These are phyloP conservation scores for Daedaleopsis nitida DNA, from an alignment of 768 basidiomycete genomes.

Conservation along the genomic window DNA sequence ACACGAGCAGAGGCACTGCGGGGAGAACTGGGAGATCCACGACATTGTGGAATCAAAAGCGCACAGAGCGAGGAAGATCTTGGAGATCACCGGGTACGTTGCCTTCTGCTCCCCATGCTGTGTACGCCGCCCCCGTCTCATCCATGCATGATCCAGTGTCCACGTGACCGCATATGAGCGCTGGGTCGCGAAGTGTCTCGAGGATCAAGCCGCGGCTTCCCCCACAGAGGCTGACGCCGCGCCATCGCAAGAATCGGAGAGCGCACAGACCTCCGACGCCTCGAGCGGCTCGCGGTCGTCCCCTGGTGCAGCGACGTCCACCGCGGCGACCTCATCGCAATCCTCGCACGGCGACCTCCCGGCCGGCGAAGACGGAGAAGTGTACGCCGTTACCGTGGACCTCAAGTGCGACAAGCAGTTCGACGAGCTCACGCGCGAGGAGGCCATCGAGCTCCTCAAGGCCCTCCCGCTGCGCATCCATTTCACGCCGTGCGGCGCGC, in stretches of 20 bases:
- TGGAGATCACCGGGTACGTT: not conserved
- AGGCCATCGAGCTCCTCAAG: conserved; percentile 16
- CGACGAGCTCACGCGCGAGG: conserved; percentile 18
- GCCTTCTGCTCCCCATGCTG: not conserved
- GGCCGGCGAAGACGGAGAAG: not conserved
- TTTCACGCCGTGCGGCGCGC: conserved; percentile 5
- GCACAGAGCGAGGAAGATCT: not conserved
- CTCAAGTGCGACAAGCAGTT: conserved; percentile 11
- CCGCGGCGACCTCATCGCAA: not conserved
- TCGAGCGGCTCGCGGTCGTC: not conserved
- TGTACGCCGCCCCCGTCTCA: not conserved
- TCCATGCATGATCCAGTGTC: not conserved
- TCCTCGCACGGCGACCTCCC: not conserved
- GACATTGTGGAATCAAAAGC: not conserved
- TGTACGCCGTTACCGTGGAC: conserved; percentile 11
- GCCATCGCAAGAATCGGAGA: not conserved
- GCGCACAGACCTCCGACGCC: not conserved
- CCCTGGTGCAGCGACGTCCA: not conserved
- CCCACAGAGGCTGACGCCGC: not conserved
- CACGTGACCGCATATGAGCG: not conserved
- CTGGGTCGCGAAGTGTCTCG: conserved; percentile 2
- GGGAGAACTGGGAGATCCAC: not conserved
- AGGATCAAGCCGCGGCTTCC: not conserved
- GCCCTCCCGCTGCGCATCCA: conserved; percentile 12
- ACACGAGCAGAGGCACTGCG: not conserved